These are phyloP conservation scores for Stromatinia cepivora DNA, from an alignment of 2,329 filamentous ascomycete species.

Conservation along the genomic window DNA sequence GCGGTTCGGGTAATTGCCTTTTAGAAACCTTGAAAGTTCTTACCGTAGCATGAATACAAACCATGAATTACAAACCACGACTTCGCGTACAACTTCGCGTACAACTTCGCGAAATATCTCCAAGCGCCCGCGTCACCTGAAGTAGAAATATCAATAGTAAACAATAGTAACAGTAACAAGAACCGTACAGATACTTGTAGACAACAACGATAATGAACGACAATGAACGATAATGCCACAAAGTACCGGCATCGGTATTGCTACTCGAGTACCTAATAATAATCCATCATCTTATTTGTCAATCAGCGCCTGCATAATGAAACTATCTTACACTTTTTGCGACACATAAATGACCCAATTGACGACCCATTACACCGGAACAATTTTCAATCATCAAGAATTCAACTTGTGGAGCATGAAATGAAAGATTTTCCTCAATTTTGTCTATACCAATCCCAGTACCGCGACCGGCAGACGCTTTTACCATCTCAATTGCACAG, in stretches of 20 bases:
- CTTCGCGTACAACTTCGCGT: background rate
- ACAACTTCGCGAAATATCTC: slow-evolving; percentile 28
- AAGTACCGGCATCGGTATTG: background rate
- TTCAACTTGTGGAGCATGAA: slow-evolving; percentile 20
- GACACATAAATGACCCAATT: slow-evolving; percentile 11
- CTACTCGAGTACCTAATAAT: slow-evolving; percentile 9
- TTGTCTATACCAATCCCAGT: slow-evolving; percentile 21
- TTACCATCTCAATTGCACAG: slow-evolving; percentile 29
- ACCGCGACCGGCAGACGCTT: slow-evolving; percentile 30
- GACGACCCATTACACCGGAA: background rate
- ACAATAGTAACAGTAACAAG: background rate
- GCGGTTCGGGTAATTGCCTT: slow-evolving; percentile 17
- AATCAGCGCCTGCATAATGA: slow-evolving; percentile 31
- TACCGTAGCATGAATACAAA: background rate
- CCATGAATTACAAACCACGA: slow-evolving; percentile 6
- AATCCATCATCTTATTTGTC: slow-evolving; percentile 22
- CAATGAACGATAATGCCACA: background rate
- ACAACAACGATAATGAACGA: background rate
- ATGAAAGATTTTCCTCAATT: background rate
- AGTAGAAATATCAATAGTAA: background rate
- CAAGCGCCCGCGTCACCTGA: slow-evolving; percentile 34
- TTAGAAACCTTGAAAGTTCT: too few relatives aligned
- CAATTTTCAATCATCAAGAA: background rate
- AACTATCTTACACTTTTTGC: slow-evolving; percentile 23
- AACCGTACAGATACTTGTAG: background rate